Percentiles rank a stretch among this genome's conserved stretches.
Conservation (phyloP, 768 basidiomycete genomes). For the Pleurotus cornucopiae region DNA sequence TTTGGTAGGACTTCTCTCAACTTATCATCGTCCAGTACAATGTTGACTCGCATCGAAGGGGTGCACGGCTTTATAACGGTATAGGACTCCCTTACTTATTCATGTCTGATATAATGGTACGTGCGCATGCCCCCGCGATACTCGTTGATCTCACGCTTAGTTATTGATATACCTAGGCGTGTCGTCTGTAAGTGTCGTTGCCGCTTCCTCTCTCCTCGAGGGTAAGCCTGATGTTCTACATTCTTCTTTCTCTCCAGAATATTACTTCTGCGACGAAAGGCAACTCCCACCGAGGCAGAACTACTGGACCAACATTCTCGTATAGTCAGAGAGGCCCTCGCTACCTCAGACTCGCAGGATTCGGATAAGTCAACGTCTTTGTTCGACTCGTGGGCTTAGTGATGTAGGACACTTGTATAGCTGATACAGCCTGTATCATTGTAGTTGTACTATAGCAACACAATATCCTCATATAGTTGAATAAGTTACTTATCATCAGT, state of each 20-base stretch:
- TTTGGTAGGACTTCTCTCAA: constrained; percentile 11
- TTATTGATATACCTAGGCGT: constrained; percentile 12
- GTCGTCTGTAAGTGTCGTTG: constrained; percentile 17
- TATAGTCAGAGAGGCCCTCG: constrained; percentile 16
- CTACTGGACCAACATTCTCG: constrained; percentile 14
- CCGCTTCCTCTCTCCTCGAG: background rate
- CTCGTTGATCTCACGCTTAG: background rate
- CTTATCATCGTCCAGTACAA: background rate
- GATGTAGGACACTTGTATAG: background rate
- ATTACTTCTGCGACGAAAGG: constrained; percentile 16
- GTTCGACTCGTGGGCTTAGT: background rate
- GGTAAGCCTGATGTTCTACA: too few species aligned
- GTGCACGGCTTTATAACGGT: constrained; percentile 13
- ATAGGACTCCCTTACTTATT: constrained; percentile 17
- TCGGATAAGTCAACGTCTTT: background rate
- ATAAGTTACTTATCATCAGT: too few species aligned
- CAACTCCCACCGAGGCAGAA: constrained; percentile 13
- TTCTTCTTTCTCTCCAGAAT: constrained; percentile 11
- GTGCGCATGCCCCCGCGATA: background rate
- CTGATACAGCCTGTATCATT: background rate
- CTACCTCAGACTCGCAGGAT: background rate
- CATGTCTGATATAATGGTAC: constrained; percentile 17
- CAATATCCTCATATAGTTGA: too few species aligned
- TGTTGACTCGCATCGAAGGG: background rate
- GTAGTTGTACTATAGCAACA: background rate